These are phyloP conservation scores for Neocatenulostroma microsporum DNA, from an alignment of 2,329 filamentous ascomycete species.

Conservation along the genomic window DNA sequence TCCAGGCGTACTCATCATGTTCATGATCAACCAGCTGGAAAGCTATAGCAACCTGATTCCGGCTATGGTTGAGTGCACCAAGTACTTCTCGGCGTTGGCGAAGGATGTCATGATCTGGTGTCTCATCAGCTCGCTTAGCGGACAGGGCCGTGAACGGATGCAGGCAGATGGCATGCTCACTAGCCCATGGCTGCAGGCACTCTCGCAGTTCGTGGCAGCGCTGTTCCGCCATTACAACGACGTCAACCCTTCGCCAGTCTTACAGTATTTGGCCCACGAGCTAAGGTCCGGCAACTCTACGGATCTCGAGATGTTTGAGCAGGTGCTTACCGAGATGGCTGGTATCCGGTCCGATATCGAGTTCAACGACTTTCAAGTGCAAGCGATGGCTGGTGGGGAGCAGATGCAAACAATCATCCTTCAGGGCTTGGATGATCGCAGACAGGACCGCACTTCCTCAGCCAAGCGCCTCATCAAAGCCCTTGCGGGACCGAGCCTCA, in stretches of 20 bases:
- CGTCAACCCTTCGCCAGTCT: slow-evolving; percentile 74
- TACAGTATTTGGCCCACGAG: slow-evolving; percentile 85
- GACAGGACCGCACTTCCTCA: slow-evolving; percentile 59
- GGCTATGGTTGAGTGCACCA: slow-evolving; percentile 85
- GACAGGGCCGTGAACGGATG: slow-evolving; percentile 49
- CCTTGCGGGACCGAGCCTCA: slow-evolving; percentile 68
- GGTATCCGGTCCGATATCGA: slow-evolving; percentile 81
- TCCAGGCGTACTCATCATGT: slow-evolving; percentile 83
- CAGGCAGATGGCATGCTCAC: slow-evolving; percentile 65
- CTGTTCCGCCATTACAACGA: slow-evolving; percentile 79
- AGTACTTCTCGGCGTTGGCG: slow-evolving; percentile 85
- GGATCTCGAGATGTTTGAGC: slow-evolving; percentile 83
- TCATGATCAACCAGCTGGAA: slow-evolving; percentile 84
- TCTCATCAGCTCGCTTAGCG: slow-evolving; percentile 63
- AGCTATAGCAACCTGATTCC: slow-evolving; percentile 92
- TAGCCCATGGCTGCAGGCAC: slow-evolving; percentile 82
- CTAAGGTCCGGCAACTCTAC: slow-evolving; percentile 75
- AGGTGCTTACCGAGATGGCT: slow-evolving; percentile 86
- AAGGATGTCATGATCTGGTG: slow-evolving; percentile 94
- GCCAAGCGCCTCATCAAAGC: slow-evolving; percentile 73
- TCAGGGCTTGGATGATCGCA: slow-evolving; percentile 69
- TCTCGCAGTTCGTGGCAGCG: slow-evolving; percentile 84
- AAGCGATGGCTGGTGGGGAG: slow-evolving; percentile 81
- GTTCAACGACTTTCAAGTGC: slow-evolving; percentile 79
- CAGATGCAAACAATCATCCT: slow-evolving; percentile 72